These are phyloP conservation scores for Tagetes erecta DNA, from an alignment of 129 eudicot species.

Conservation along the genomic window DNA sequence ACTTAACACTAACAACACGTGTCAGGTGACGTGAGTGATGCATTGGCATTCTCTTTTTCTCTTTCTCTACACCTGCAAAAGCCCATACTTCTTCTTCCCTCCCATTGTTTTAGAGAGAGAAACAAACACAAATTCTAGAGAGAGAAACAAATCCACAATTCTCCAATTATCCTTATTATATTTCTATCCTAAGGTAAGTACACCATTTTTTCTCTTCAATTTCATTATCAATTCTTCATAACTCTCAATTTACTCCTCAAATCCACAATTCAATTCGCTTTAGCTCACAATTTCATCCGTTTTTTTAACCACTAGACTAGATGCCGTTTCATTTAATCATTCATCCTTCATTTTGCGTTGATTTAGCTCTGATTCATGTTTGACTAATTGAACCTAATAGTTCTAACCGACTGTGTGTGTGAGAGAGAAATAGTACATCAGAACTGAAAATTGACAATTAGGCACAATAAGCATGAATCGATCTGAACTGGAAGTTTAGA, in stretches of 20 bases:
- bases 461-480: constrained; percentile 9
- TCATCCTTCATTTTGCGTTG: neutral
- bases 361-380: constrained; percentile 14
- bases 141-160: constrained; percentile 39
- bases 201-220: neutral
- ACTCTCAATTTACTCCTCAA: constrained; percentile 14
- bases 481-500: constrained; percentile 17
- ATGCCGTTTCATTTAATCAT: constrained; percentile 6
- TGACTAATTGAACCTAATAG: too few relatives aligned
- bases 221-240: neutral
- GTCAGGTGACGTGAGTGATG: constrained; percentile 76
- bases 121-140: constrained; percentile 21
- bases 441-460: constrained; percentile 4
- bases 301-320: neutral
- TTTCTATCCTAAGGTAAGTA: constrained; percentile 21
- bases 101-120: constrained; percentile 43
- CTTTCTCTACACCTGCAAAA: constrained; percentile 50
- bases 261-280: constrained; percentile 16
- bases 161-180: constrained; percentile 13
- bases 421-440: constrained; percentile 4
- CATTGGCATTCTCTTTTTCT: constrained; percentile 50
- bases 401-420: neutral
- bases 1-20: constrained; percentile 47
- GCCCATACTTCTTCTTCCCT: constrained; percentile 31
- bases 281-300: constrained; percentile 7